phyloP scores from a whole-genome alignment of 2,329 filamentous ascomycete species.

The Alternaria panax region DNA sequence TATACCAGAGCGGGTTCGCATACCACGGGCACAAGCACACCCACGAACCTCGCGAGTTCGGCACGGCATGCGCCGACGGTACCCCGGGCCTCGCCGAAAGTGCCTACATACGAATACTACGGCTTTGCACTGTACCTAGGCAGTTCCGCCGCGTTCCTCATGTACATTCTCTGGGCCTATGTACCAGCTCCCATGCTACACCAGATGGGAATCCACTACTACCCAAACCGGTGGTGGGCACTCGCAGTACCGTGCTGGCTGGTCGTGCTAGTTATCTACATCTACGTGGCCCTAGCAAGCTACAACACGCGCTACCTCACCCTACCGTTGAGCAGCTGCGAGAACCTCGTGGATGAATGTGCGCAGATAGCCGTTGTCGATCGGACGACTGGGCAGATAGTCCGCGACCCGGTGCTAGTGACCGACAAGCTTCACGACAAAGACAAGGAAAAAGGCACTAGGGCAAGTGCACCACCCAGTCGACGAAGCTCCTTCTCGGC shows the following conservation, averaged over 20 bases:
- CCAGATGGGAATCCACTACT: constrained; percentile 93
- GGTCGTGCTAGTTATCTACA: constrained; percentile 87
- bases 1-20: constrained; percentile 17
- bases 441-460: constrained; percentile 51
- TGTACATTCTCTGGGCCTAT: constrained; percentile 83
- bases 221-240: constrained; percentile 97
- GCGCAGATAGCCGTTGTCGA: constrained; percentile 87
- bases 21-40: constrained; percentile 36
- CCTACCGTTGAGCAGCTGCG: constrained; percentile 76
- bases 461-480: constrained; percentile 50
- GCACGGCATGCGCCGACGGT: constrained; percentile 69
- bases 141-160: constrained; percentile 78
- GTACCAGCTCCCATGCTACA: constrained; percentile 91
- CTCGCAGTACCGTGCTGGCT: constrained; percentile 90
- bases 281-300: constrained; percentile 88
- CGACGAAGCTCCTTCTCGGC: constrained; percentile 39
- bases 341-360: constrained; percentile 91
- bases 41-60: constrained; percentile 65
- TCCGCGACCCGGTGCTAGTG: constrained; percentile 41
- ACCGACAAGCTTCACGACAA: constrained; percentile 27
- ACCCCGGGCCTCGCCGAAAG: constrained; percentile 85
- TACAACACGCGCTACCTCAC: constrained; percentile 94
- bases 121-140: constrained; percentile 97
- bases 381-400: constrained; percentile 65
- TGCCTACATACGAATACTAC: constrained; percentile 99